Conservation (phyloP, 106 monocot genomes). For the Dendrobium catenatum region DNA sequence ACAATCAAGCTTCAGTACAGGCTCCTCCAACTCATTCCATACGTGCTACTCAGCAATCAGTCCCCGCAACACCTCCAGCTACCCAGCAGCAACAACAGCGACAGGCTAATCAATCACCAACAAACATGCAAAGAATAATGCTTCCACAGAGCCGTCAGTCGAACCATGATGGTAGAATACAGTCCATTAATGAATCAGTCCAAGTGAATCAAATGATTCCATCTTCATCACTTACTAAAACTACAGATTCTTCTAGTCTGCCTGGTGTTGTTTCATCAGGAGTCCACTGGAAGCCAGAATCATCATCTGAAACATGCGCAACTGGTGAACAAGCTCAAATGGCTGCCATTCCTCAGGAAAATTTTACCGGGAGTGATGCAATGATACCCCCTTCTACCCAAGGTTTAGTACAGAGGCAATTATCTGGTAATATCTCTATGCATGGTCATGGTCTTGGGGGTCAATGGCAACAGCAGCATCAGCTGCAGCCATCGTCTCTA, state of each 20-base stretch:
- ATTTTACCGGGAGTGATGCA: conserved; percentile 29
- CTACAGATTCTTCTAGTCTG: conserved; percentile 31
- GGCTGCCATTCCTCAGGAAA: conserved; percentile 28
- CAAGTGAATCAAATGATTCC: conserved; percentile 35
- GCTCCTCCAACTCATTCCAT: conserved; percentile 22
- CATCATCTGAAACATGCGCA: conserved; percentile 31
- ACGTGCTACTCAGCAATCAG: conserved; percentile 33
- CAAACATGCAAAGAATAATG: conserved; percentile 40
- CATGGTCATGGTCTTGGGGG: conserved; percentile 50
- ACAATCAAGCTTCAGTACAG: conserved; percentile 31
- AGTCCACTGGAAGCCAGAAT: conserved; percentile 52
- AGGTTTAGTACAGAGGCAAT: conserved; percentile 35
- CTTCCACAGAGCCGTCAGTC: conserved; percentile 45
- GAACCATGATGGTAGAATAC: conserved; percentile 36
- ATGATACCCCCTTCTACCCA: conserved; percentile 17
- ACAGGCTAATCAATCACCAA: conserved; percentile 25
- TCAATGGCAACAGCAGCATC: conserved; percentile 46
- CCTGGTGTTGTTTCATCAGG: conserved; percentile 22
- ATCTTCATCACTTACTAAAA: conserved; percentile 16
- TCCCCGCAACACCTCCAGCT: conserved; percentile 28
- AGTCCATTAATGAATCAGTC: conserved; percentile 17
- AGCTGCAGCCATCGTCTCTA: conserved; percentile 12
- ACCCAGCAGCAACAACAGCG: conserved; percentile 36
- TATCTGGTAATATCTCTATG: conserved; percentile 34
- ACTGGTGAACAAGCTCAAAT: conserved; percentile 16